Base-by-base conservation (phyloP, 2,329 filamentous ascomycete genomes). In the Neopestalotiopsis sp. region DNA sequence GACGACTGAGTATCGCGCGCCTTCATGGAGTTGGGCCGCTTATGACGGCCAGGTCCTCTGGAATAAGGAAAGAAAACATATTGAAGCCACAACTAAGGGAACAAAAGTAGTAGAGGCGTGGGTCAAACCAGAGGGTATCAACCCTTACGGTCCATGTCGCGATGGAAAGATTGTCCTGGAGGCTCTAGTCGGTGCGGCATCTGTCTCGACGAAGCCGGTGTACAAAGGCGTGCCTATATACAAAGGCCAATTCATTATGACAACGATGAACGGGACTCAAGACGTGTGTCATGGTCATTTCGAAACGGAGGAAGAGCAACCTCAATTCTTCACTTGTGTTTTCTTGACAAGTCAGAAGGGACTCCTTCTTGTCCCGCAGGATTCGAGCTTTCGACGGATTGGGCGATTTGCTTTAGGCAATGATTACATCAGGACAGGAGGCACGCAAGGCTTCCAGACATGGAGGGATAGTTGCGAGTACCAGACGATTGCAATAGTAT, bases 381-480 rank as follows among this genome's bases (percentile, higher is more conserved):
- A 24, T 34, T 59, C 57, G 10, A n/a, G 4, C 20, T 59, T 59
- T 34, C 57, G 57, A 17, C 57, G 57, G n/a, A 17, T 59, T 13
- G 57, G 57, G 30, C 10, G 20, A 2, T 59, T 59, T 12, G 13
- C 7, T 3, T 6, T 52, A 3, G 45, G 45, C 7, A 10, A 20
- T 6, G 17, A 90, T 0, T 90, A 91, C 66, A 92, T 83, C 69
- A 92, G 89, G 75, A 92, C 82, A 80, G 90, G 88, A 9, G 45
- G 45, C 17, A 20, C 20, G 45, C 45, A n/a, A n/a, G 45, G n/a
- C 14, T 52, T 20, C 20, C 45, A 52, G 45, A 9, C 45, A 17
- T 52, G 45, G 45, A 52, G 17, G 17, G 45, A 52, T 9, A 52
- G 45, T 20, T 52, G 45, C 45, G 20, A n/a, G 20, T 17, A 52